phyloP scores from a whole-genome alignment of 2,329 filamentous ascomycete species.

The Lasiodiplodia sp. region DNA sequence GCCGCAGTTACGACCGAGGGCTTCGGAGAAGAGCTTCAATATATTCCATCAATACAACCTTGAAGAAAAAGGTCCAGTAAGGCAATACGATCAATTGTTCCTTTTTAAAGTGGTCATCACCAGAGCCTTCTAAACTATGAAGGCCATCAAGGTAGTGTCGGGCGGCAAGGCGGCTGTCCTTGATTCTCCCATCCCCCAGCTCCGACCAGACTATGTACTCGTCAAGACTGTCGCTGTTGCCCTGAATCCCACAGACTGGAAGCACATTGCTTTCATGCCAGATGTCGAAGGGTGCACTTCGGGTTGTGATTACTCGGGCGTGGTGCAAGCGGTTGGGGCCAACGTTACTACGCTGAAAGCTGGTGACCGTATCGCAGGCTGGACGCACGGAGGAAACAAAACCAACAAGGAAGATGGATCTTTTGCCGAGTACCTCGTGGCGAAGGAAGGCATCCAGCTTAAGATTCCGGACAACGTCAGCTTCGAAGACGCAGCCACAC shows the following conservation, averaged over 20 bases:
- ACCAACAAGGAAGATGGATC: conserved; percentile 57
- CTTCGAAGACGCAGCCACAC: conserved; percentile 60
- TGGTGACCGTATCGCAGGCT: conserved; percentile 62
- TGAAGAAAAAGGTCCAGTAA: too few relatives aligned
- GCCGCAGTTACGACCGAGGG: too few relatives aligned
- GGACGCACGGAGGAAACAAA: conserved; percentile 54
- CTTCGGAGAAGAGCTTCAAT: too few relatives aligned
- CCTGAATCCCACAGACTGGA: conserved; percentile 63
- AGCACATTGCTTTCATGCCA: conserved; percentile 49
- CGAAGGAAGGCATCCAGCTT: conserved; percentile 58
- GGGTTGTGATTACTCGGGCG: conserved; percentile 63
- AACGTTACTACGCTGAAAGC: conserved; percentile 57
- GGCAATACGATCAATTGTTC: too few relatives aligned
- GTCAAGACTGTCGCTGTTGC: conserved; percentile 47
- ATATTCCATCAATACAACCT: too few relatives aligned
- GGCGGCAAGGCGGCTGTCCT: conserved; percentile 39
- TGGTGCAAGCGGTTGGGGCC: conserved; percentile 60
- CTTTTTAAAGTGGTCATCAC: too few relatives aligned
- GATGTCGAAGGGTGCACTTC: conserved; percentile 49
- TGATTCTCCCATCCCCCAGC: conserved; percentile 26
- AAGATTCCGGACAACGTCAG: conserved; percentile 57
- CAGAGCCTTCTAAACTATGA: not conserved
- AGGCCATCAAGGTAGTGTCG: conserved; percentile 25
- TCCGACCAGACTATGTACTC: conserved; percentile 26
- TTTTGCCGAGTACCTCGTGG: conserved; percentile 62